A percentile compares a stretch with the other conserved stretches of the same genome.
These are phyloP conservation scores for Peniophora sp. DNA, from an alignment of 1,284 basidiomycete species.

Conservation along the genomic window DNA sequence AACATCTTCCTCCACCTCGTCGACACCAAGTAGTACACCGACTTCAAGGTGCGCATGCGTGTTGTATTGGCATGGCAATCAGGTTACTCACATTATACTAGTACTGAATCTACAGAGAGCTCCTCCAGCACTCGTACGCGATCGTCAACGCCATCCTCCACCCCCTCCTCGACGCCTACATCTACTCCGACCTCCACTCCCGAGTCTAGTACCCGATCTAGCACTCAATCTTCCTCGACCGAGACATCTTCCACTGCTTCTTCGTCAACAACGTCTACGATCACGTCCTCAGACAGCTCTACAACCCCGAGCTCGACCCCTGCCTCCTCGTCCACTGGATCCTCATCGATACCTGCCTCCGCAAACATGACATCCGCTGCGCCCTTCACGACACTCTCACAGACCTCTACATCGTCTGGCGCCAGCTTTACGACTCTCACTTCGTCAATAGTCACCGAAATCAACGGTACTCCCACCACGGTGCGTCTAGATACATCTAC, in stretches of 20 bases:
- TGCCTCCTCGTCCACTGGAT: conserved; percentile 8
- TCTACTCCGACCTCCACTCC: conserved; percentile 7
- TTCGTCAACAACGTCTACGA: conserved; percentile 7
- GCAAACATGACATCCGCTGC: conserved; percentile 8
- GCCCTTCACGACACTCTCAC: conserved; percentile 2
- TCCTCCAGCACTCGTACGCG: too few relatives aligned
- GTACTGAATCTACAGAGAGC: too few relatives aligned
- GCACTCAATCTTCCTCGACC: too few relatives aligned
- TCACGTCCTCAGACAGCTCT: conserved; percentile 4
- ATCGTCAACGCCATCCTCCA: not conserved
- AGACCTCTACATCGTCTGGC: conserved; percentile 4
- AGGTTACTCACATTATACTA: too few relatives aligned
- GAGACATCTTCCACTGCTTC: conserved; percentile 6
- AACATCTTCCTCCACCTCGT: too few relatives aligned
- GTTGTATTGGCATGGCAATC: too few relatives aligned
- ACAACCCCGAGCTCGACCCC: conserved; percentile 10
- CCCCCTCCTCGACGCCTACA: conserved; percentile 6
- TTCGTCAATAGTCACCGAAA: conserved; percentile 14
- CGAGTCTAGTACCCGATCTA: too few relatives aligned
- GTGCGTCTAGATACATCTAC: conserved; percentile 11
- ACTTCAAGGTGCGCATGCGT: too few relatives aligned
- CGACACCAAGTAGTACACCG: too few relatives aligned
- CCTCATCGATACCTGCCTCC: conserved; percentile 2
- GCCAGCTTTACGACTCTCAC: conserved; percentile 14
- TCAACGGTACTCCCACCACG: conserved; percentile 18